phyloP scores from a whole-genome alignment of 495 filamentous ascomycete species.

The Aspergillus taichungensis region DNA sequence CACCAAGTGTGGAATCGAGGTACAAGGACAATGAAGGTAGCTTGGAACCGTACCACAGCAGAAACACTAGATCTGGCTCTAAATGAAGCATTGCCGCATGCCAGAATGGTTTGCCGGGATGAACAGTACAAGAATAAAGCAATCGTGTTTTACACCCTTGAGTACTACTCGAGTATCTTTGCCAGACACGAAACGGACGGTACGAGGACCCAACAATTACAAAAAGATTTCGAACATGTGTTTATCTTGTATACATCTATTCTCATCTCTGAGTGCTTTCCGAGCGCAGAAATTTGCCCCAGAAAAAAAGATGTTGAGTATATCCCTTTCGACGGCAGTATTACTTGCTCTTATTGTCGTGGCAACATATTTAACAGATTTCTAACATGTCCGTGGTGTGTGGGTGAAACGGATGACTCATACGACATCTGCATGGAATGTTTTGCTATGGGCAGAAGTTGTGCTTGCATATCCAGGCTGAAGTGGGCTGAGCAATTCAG shows the following conservation, averaged over 20 bases:
- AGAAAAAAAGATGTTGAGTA: slow-evolving; percentile 60
- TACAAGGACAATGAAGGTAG: slow-evolving; percentile 89
- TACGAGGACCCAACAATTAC: slow-evolving; percentile 52
- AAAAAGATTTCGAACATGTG: slow-evolving; percentile 68
- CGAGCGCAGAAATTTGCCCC: slow-evolving; percentile 34
- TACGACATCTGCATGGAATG: slow-evolving; percentile 98
- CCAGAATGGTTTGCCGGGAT: slow-evolving; percentile 89
- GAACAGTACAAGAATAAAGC: slow-evolving; percentile 99
- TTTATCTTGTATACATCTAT: slow-evolving; percentile 70
- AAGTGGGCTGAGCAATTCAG: slow-evolving; percentile 89
- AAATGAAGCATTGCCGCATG: slow-evolving; percentile 75
- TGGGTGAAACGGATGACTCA: slow-evolving; percentile 57
- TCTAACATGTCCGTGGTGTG: slow-evolving; percentile 77
- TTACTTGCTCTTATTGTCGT: slow-evolving; percentile 92
- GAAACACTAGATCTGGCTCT: slow-evolving; percentile 83
- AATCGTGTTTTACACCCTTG: slow-evolving; percentile 77
- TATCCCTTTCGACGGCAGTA: slow-evolving; percentile 71
- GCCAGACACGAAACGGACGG: slow-evolving; percentile 27
- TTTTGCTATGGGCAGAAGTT: slow-evolving; percentile 88
- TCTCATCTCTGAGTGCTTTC: slow-evolving; percentile 77
- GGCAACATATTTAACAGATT: slow-evolving; percentile 98
- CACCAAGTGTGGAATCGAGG: slow-evolving; percentile 99
- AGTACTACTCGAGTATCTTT: slow-evolving; percentile 65
- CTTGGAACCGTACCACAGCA: slow-evolving; percentile 95
- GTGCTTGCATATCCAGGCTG: slow-evolving; percentile 71